Evolutionary conservation across 805 yeast genomes (phyloP), one percentile per base, ranked within the genome.

Genomic region (Sugiyamaella qingdaonensis): DNA sequence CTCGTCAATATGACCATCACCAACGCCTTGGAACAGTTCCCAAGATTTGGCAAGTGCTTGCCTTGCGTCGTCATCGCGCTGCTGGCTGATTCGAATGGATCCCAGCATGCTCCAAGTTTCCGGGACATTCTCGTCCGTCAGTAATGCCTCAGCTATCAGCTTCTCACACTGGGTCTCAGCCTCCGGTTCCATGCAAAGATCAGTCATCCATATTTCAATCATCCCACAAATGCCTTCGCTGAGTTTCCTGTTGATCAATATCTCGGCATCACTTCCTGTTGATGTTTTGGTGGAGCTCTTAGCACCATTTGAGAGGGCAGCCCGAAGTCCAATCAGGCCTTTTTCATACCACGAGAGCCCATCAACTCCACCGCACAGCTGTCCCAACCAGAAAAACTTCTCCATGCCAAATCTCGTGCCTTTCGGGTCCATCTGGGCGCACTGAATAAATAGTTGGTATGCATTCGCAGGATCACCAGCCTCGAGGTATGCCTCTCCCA

Each of bases 161-260:
- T 75, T 75, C 61, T 90, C 86, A 71, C 98, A 94, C 67, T 81
- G 78, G 8, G 67, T 19, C 69, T 94, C 98, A 1, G 98, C 98
- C 59, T 85, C 83, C 2, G 82, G 82, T 63, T 88, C 95, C 96
- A 91, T 89, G 73, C 98, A 91, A 58, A 91, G 73, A 73, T 92
- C 97, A 1, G 98, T 92, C 97, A 90, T 88, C 96, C 96, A 91
- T 47, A 65, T 64, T 58, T 92, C 99, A 63, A 94, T 86, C 73
- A 85, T 78, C 5, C 96, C 84, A 60, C 92, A 83, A 27, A 88
- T 73, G 0, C 92, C 96, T 64, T 84, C 86, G 58, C 85, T 81
- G 46, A 88, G 65, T 65, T 86, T 87, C 16, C 78, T 67, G 14
- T 62, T 62, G 14, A 65, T 60, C 14, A 64, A 51, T 24, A 7